Percentiles rank a stretch among this genome's conserved stretches.
phyloP scores from a whole-genome alignment of 345 rosid species.

The Hibiscus syriacus region DNA sequence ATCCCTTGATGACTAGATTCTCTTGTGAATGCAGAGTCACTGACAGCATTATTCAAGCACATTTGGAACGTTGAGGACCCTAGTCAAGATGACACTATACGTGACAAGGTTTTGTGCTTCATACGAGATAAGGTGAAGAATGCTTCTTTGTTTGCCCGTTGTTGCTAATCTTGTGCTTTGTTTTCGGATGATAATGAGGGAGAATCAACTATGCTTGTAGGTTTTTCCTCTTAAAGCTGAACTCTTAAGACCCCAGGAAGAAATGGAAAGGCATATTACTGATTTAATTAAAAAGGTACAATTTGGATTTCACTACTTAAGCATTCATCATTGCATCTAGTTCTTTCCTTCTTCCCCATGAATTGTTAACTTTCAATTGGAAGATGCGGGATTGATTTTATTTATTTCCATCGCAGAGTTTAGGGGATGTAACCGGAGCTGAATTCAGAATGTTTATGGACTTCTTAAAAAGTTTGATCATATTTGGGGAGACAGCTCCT shows the following conservation, averaged over 20 bases:
- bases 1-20: neutral
- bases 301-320: neutral
- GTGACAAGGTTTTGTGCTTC: conserved; percentile 79
- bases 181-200: conserved; percentile 5
- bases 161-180: neutral
- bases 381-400: conserved; percentile 10
- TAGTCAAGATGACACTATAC: conserved; percentile 61
- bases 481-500: conserved; percentile 95
- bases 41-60: conserved; percentile 78
- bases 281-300: conserved; percentile 81
- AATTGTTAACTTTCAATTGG: neutral
- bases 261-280: conserved; percentile 92
- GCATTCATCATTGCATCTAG: neutral
- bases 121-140: conserved; percentile 77
- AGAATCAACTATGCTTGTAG: conserved; percentile 30
- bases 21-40: conserved; percentile 54
- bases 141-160: neutral
- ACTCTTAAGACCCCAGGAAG: conserved; percentile 90
- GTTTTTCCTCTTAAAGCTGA: conserved; percentile 85
- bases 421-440: conserved; percentile 93
- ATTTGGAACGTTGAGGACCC: conserved; percentile 70
- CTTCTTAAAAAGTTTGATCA: conserved; percentile 75
- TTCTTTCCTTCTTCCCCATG: neutral
- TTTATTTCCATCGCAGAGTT: conserved; percentile 47
- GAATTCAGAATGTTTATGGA: conserved; percentile 99